Base-by-base conservation (phyloP, 2,329 filamentous ascomycete species). In the Penicillium oxalicum region DNA sequence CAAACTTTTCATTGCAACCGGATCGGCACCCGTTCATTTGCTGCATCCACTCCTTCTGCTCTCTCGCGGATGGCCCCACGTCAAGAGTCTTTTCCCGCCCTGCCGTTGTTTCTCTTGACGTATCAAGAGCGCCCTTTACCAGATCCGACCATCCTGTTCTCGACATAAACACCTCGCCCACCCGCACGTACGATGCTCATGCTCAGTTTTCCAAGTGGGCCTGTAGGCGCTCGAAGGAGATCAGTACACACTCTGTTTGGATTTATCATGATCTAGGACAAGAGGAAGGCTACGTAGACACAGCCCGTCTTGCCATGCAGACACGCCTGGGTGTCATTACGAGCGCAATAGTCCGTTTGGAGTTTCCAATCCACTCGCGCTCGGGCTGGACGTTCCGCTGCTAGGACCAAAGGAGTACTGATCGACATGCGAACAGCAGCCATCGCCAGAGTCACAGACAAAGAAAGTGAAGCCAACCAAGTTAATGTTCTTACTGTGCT, bases 91-190 rank as follows among this genome's bases (percentile, higher is more conserved):
- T 27, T 28, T 7, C 35, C 24, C 46, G 36, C 34, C 29, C 34
- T 39, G 43, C 35, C 43, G 37, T 29, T 35, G 44, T 51, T 54
- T 48, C 48, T 33, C 42, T 50, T 27, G 51, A 53, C 57, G 55
- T 59, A 59, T 59, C 57, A 58, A 28, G 37, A 37, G 48, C 40
- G 48, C 40, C 25, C 45, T 59, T 55, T 55, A 53, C 28, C 9
- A n/a, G 5, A 41, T 54, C 57, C 57, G 57, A 52, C 37, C 45
- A 53, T 48, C 47, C 18, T 18, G 35, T 44, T 48, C 40, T 35
- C 4, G 29, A 32, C 29, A 32, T 11, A 4, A 2, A 32, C 29
- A 32, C 29, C 7, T 4, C 7, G 11, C 3, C 29, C 8, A 32
- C 29, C 29, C 7, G 29, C 29, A 3, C 2, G 8, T 11, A 11